A percentile compares a stretch with the other conserved stretches of the same genome.
Evolutionary conservation across 768 basidiomycete genomes (phyloP).

Genomic region (Kwoniella shandongensis): DNA sequence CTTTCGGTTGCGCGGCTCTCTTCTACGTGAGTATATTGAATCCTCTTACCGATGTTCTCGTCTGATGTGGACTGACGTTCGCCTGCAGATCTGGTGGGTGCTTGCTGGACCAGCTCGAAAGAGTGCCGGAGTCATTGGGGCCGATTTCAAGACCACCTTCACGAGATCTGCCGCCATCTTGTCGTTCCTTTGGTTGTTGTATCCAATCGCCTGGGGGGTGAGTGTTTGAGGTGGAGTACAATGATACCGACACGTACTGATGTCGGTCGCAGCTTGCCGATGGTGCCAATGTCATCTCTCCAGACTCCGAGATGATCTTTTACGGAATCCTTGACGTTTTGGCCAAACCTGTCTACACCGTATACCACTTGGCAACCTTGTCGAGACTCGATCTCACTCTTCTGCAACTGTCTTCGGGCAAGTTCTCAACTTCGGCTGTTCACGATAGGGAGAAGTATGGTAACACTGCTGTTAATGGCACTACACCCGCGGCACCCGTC

Average conservation of each 20-base stretch:
- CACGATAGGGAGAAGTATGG: conserved; percentile 38
- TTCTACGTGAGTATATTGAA: conserved; percentile 50
- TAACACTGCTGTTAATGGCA: conserved; percentile 20
- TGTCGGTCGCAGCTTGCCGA: conserved; percentile 51
- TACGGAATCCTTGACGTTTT: conserved; percentile 59
- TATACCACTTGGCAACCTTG: conserved; percentile 49
- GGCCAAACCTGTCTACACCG: conserved; percentile 53
- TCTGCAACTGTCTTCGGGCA: conserved; percentile 51
- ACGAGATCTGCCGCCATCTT: conserved; percentile 57
- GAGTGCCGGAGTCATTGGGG: conserved; percentile 46
- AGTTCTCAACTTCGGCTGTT: conserved; percentile 41
- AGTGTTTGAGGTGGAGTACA: conserved; percentile 48
- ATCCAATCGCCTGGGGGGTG: conserved; percentile 64
- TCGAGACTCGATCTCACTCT: conserved; percentile 51
- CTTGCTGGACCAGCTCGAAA: conserved; percentile 37
- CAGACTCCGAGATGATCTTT: conserved; percentile 60
- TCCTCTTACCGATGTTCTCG: not conserved
- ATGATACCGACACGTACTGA: not conserved
- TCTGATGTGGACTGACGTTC: not conserved
- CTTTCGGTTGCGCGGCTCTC: conserved; percentile 58
- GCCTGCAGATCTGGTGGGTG: conserved; percentile 56
- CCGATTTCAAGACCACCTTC: conserved; percentile 48
- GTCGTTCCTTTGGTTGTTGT: conserved; percentile 62
- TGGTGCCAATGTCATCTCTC: conserved; percentile 60
- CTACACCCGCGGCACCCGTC: conserved; percentile 4